Percentiles rank a stretch among this genome's conserved stretches.
Evolutionary conservation across 2,329 filamentous ascomycete species (phyloP).

Genomic region (Trichoderma oligosporum): DNA sequence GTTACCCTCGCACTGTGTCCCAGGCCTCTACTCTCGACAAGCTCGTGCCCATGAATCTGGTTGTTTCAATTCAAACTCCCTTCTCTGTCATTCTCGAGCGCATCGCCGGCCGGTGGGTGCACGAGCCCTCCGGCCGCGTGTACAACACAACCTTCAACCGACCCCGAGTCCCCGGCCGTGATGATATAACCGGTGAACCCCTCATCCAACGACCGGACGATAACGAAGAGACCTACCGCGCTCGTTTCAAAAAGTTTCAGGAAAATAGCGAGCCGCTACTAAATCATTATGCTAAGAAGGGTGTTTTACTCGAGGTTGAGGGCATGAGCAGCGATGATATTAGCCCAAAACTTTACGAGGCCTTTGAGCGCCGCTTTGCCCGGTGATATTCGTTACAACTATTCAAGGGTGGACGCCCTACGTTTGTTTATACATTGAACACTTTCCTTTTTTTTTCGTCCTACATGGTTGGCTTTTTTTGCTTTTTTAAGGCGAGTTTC

Average conservation of each 20-base stretch:
- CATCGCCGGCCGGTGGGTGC: constrained; percentile 89
- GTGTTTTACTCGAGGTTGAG: constrained; percentile 80
- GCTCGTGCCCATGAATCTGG: constrained; percentile 91
- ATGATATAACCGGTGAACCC: constrained; percentile 87
- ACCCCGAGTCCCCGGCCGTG: constrained; percentile 72
- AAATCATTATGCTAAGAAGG: constrained; percentile 81
- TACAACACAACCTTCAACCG: constrained; percentile 95
- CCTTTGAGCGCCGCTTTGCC: constrained; percentile 74
- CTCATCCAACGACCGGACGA: constrained; percentile 83
- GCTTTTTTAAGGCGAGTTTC: constrained; percentile 3
- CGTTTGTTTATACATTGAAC: too few relatives aligned
- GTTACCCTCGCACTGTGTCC: constrained; percentile 81
- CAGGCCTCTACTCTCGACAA: constrained; percentile 76
- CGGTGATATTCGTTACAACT: too few relatives aligned
- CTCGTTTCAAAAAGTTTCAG: constrained; percentile 76
- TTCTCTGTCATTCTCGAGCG: constrained; percentile 81
- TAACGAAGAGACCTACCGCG: constrained; percentile 78
- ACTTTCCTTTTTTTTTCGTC: not conserved
- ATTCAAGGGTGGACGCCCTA: too few relatives aligned
- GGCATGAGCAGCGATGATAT: constrained; percentile 95
- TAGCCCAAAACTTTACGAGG: constrained; percentile 76
- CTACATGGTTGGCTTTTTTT: constrained; percentile 2
- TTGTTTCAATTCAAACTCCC: constrained; percentile 81
- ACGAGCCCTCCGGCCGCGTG: constrained; percentile 83
- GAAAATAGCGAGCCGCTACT: constrained; percentile 82